Conservation (phyloP, 495 filamentous ascomycete genomes). For the Hyaloscypha finlandica region DNA sequence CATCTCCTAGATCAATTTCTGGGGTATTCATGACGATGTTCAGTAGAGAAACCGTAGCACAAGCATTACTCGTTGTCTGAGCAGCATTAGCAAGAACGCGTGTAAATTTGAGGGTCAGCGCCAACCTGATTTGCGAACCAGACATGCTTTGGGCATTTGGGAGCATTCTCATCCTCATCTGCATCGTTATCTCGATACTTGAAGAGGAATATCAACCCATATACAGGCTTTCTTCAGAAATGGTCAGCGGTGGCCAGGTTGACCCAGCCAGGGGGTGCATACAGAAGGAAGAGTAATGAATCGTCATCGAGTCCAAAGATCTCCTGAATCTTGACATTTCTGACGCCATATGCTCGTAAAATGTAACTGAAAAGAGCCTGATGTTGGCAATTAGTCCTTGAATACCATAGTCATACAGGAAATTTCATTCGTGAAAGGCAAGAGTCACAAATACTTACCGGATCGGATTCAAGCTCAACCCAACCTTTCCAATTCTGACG, state of each 20-base stretch:
- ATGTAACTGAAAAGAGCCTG: conserved; percentile 85
- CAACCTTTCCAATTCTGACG: conserved; percentile 62
- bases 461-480: conserved; percentile 89
- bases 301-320: conserved; percentile 74
- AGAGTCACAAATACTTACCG: conserved; percentile 51
- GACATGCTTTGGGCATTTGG: conserved; percentile 63
- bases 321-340: conserved; percentile 74
- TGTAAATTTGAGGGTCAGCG: background rate
- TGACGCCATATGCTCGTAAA: conserved; percentile 74
- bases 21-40: conserved; percentile 89
- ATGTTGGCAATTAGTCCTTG: background rate
- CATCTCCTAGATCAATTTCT: conserved; percentile 61
- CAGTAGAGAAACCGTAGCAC: conserved; percentile 83
- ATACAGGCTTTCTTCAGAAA: conserved; percentile 61
- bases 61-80: conserved; percentile 80
- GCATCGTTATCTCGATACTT: conserved; percentile 61
- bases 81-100: background rate
- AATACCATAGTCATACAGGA: background rate
- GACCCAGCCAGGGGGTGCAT: conserved; percentile 28
- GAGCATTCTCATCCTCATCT: conserved; percentile 49
- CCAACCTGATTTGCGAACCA: conserved; percentile 95
- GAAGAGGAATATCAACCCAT: conserved; percentile 84
- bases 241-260: background rate
- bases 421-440: background rate
- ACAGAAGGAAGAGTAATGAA: conserved; percentile 66